Evolutionary conservation across 2,329 filamentous ascomycete species (phyloP).

Genomic region (Ascochyta clinopodiicola): DNA sequence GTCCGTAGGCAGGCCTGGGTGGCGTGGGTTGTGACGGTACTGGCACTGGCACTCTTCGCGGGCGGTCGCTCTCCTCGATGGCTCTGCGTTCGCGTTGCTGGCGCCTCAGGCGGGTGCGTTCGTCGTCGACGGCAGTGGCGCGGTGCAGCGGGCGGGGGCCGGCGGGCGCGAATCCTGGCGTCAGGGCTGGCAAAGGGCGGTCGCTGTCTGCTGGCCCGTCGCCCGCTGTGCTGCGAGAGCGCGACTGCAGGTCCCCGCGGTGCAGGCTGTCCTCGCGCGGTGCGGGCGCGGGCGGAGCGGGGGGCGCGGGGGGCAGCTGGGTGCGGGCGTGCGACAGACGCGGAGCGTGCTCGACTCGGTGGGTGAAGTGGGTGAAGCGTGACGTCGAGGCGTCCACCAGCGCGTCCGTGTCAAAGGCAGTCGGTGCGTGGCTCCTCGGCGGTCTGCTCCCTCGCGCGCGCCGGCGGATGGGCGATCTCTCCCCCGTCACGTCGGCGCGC

Average conservation of each 20-base stretch:
- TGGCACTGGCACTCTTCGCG: background rate
- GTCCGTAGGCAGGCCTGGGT: background rate
- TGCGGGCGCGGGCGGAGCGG: constrained; percentile 40
- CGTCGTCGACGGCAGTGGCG: too few species aligned
- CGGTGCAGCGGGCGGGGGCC: constrained; percentile 16
- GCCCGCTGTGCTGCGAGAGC: background rate
- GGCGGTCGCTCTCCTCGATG: background rate
- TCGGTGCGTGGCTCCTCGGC: constrained; percentile 22
- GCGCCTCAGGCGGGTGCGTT: too few species aligned
- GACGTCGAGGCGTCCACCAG: constrained; percentile 15
- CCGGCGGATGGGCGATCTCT: constrained; percentile 65
- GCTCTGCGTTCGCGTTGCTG: too few species aligned
- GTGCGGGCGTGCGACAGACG: constrained; percentile 29
- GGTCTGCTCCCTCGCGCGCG: constrained; percentile 43
- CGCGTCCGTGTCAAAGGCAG: constrained; percentile 27
- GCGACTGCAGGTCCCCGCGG: background rate
- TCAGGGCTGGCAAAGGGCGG: constrained; percentile 37
- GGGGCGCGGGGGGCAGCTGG: constrained; percentile 34
- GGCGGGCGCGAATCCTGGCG: constrained; percentile 46
- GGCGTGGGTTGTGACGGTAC: background rate
- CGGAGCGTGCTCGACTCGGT: constrained; percentile 19
- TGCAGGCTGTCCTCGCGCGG: constrained; percentile 15
- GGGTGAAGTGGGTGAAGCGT: background rate
- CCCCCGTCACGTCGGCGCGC: constrained; percentile 61
- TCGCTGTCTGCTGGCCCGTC: background rate